Conservation (phyloP, 2,329 filamentous ascomycete genomes). For the Talaromyces verruculosus region DNA sequence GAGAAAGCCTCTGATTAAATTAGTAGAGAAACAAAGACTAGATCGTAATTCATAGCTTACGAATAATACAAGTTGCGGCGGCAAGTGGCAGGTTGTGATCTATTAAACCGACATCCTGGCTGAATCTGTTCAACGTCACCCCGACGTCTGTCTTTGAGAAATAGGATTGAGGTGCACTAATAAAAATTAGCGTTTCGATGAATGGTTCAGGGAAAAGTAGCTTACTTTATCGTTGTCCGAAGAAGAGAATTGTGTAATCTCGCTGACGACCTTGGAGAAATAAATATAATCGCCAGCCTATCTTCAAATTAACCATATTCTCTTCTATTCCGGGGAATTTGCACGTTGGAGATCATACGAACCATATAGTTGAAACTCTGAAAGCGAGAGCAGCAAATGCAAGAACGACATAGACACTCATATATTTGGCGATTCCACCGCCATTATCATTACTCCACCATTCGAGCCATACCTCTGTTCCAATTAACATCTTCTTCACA, state of each 20-base stretch:
- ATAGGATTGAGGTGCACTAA: conserved; percentile 41
- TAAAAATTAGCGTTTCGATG: background rate
- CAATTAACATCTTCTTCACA: background rate
- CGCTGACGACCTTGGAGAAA: conserved; percentile 53
- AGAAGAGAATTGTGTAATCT: conserved; percentile 51
- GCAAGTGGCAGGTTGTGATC: conserved; percentile 28
- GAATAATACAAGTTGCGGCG: conserved; percentile 36
- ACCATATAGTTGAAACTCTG: background rate
- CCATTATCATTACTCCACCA: conserved; percentile 41
- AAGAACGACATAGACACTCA: conserved; percentile 42
- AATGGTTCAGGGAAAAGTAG: background rate
- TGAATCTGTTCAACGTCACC: conserved; percentile 43
- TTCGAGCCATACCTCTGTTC: conserved; percentile 34
- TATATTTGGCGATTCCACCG: conserved; percentile 34
- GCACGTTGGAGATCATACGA: background rate
- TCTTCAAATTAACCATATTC: background rate
- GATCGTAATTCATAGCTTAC: conserved; percentile 23
- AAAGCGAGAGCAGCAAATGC: conserved; percentile 22
- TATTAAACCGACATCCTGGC: conserved; percentile 46
- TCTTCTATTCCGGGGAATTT: background rate
- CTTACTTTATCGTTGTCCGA: background rate
- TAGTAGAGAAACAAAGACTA: background rate
- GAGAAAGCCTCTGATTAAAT: background rate
- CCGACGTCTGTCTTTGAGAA: conserved; percentile 41
- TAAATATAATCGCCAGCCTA: conserved; percentile 29